Base-by-base conservation (phyloP, 2,329 filamentous ascomycete genomes). In the Aspergillus transmontanensis region DNA sequence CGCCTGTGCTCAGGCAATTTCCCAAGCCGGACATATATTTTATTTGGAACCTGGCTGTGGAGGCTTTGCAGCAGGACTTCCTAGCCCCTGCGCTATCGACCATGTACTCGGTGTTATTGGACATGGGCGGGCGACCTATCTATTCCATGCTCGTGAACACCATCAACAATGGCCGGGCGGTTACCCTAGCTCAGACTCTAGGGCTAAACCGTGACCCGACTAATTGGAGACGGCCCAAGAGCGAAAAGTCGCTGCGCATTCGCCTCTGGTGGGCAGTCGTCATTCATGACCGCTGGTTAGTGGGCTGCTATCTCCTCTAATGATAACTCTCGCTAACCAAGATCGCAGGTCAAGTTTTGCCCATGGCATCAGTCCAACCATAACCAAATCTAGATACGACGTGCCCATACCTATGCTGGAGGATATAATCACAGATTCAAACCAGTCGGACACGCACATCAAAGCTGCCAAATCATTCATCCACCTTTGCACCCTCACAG, bases 41-140 rank as follows among this genome's bases (percentile, higher is more conserved):
- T 66, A 79, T 85, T 36, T 87, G 85, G 85, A 86, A 86, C 59
- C 77, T 85, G 23, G 82, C 84, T 19, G 83, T 80, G 16, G 82
- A 83, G 61, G 83, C 84, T 0, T 73, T 85, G 6, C 83, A 85
- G 62, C 84, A 87, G 48, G 79, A 86, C 3, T 78, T 84, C 34
- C 73, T 83, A 6, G 82, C 81, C 0, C 84, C 84, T 0, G 81
- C 84, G 0, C 77, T 86, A 50, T 82, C 83, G 0, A 83, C 83
- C 0, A 78, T 87, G 14, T 76, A 81, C 4, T 80, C 84, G 1
- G 79, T 83, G 6, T 70, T 86, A 3, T 72, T 87, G 4, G 85
- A 87, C 61, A 74, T 87, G 0, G 79, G 80, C 3, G 85, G 85
- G 0, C 78, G 85, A 1, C 85, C 85, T 0, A 82, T 80, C 3